Evolutionary conservation across 2,329 filamentous ascomycete species (phyloP).

Genomic region (Fusarium nygamai): DNA sequence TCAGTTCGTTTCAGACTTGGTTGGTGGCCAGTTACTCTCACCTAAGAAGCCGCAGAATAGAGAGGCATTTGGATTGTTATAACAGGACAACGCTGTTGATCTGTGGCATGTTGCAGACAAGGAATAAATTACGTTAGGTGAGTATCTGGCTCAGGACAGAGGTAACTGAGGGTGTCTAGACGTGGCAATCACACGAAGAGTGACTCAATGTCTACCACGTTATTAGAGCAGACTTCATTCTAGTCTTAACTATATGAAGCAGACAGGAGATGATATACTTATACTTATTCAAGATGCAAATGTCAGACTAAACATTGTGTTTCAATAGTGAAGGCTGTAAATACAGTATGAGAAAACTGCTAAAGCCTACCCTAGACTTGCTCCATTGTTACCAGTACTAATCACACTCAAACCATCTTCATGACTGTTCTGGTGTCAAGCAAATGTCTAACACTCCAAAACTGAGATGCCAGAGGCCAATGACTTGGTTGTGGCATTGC

Average conservation of each 20-base stretch:
- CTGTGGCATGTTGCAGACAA: accelerated
- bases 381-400: no score
- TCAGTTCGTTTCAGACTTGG: neutral
- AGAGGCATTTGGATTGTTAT: accelerated
- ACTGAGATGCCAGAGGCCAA: neutral
- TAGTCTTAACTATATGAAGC: accelerated
- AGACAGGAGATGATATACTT: neutral
- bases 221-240: accelerated
- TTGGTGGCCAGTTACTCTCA: neutral
- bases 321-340: accelerated
- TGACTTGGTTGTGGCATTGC: accelerated
- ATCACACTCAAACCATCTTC: no score
- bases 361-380: neutral
- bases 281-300: accelerated
- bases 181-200: accelerated
- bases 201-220: accelerated
- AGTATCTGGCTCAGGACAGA: neutral
- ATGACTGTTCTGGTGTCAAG: neutral
- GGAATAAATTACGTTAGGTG: accelerated
- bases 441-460: neutral
- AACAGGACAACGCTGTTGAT: accelerated
- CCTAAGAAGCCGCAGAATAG: neutral
- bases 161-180: accelerated
- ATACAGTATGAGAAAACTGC: neutral
- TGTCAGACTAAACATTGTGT: no score